A percentile compares a stretch with the other conserved stretches of the same genome.
Conservation (phyloP, 1,284 basidiomycete genomes). For the Naganishia sp. region DNA sequence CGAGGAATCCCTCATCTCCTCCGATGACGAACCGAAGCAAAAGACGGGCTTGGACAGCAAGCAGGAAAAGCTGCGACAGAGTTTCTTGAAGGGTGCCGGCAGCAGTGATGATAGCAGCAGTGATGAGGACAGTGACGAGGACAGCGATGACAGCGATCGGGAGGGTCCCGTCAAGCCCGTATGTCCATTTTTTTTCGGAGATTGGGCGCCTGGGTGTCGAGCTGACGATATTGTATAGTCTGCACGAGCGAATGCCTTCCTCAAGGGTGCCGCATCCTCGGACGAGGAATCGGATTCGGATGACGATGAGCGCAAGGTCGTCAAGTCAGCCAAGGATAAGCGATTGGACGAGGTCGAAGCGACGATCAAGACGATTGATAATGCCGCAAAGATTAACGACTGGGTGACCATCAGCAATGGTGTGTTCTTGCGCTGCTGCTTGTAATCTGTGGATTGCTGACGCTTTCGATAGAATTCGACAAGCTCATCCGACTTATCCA, state of each 20-base stretch:
- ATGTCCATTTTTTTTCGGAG: constrained; percentile 17
- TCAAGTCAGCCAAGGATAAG: constrained; percentile 55
- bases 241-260: constrained; percentile 47
- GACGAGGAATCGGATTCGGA: constrained; percentile 48
- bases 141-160: constrained; percentile 38
- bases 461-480: constrained; percentile 77
- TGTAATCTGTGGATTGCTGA: constrained; percentile 20
- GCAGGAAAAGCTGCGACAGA: constrained; percentile 37
- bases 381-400: constrained; percentile 93
- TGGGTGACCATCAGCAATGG: constrained; percentile 91
- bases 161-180: constrained; percentile 41
- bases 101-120: constrained; percentile 40
- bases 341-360: constrained; percentile 57
- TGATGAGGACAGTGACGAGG: constrained; percentile 45
- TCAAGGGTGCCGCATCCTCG: constrained; percentile 47
- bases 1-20: constrained; percentile 47
- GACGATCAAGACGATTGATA: constrained; percentile 86
- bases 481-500: constrained; percentile 88
- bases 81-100: constrained; percentile 46
- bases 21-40: constrained; percentile 44
- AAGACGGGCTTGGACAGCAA: constrained; percentile 31
- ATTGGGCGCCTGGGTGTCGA: neutral
- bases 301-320: constrained; percentile 52
- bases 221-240: neutral
- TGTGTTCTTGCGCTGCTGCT: constrained; percentile 47